Evolutionary conservation across 2,329 filamentous ascomycete genomes (phyloP).

Genomic region (Ophiocordyceps camponoti-saundersi): DNA sequence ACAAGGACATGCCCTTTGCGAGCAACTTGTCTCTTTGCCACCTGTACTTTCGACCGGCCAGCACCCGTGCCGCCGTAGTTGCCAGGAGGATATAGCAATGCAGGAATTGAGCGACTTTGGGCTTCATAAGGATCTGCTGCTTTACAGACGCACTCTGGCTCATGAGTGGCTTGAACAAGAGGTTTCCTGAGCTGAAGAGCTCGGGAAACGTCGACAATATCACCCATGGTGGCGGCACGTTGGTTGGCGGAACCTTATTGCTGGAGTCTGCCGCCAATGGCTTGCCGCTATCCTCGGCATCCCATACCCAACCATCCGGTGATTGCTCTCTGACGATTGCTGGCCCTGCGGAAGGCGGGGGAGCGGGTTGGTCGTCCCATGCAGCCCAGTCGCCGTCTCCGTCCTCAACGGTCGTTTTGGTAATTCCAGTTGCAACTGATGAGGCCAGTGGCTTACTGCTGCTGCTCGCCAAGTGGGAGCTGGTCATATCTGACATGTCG

Average conservation of each 20-base stretch:
- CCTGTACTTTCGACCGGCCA: conserved; percentile 68
- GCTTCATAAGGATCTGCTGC: conserved; percentile 45
- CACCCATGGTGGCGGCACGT: conserved; percentile 76
- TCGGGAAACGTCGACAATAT: conserved; percentile 61
- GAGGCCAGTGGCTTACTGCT: conserved; percentile 22
- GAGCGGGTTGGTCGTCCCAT: conserved; percentile 28
- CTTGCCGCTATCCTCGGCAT: conserved; percentile 18
- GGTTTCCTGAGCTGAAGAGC: conserved; percentile 49
- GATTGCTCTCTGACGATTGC: conserved; percentile 4
- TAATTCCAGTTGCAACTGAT: background rate
- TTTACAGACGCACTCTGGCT: conserved; percentile 39
- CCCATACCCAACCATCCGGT: conserved; percentile 31
- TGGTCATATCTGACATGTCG: conserved; percentile 20
- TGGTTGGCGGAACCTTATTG: conserved; percentile 50
- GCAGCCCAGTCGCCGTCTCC: conserved; percentile 31
- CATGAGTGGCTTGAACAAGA: conserved; percentile 48
- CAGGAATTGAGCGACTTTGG: conserved; percentile 45
- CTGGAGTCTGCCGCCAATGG: conserved; percentile 6
- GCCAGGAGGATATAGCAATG: conserved; percentile 45
- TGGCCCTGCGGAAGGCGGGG: conserved; percentile 4
- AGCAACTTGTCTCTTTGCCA: conserved; percentile 85
- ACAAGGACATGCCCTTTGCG: conserved; percentile 78
- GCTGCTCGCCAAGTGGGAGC: conserved; percentile 16
- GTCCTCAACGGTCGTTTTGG: conserved; percentile 9
- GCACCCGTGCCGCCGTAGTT: conserved; percentile 57